These are phyloP conservation scores for Kokia cookei DNA, from an alignment of 441 rosid species.

Conservation along the genomic window DNA sequence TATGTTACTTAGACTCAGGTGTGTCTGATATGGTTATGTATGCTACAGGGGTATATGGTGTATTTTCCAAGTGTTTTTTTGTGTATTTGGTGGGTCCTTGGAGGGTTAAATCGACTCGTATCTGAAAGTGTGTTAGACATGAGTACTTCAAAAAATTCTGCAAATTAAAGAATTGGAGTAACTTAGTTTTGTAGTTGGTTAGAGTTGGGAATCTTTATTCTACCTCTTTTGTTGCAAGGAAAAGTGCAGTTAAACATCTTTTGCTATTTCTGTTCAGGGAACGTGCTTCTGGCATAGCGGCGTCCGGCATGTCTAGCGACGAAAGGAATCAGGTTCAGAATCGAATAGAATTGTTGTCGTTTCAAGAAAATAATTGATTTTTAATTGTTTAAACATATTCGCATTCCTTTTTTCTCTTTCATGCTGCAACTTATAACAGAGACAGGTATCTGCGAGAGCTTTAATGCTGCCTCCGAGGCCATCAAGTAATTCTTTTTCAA, in stretches of 20 bases:
- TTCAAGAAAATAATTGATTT: not conserved
- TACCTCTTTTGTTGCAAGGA: not conserved
- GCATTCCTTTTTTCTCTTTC: not conserved
- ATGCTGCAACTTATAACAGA: constrained; percentile 26
- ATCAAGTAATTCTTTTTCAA: constrained; percentile 33
- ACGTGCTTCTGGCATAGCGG: not conserved
- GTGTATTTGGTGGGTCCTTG: no score
- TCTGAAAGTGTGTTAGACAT: no score
- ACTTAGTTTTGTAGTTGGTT: no score
- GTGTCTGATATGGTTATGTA: no score
- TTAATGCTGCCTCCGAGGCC: constrained; percentile 96
- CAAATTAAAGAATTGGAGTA: no score
- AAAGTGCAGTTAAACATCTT: not conserved
- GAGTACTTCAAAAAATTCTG: no score
- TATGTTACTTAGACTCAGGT: no score
- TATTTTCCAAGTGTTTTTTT: no score
- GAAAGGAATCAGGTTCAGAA: constrained; percentile 76
- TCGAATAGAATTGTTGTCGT: constrained; percentile 1
- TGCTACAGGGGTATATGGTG: no score
- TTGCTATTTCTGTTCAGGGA: constrained; percentile 46
- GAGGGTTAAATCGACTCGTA: no score
- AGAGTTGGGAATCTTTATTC: not conserved
- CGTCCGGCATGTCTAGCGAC: constrained; percentile 31
- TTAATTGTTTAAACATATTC: not conserved
- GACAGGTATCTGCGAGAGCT: constrained; percentile 69